A percentile compares a stretch with the other conserved stretches of the same genome.
Evolutionary conservation across 2,329 filamentous ascomycete genomes (phyloP).

Genomic region (Mycosphaerelloides madeirae): DNA sequence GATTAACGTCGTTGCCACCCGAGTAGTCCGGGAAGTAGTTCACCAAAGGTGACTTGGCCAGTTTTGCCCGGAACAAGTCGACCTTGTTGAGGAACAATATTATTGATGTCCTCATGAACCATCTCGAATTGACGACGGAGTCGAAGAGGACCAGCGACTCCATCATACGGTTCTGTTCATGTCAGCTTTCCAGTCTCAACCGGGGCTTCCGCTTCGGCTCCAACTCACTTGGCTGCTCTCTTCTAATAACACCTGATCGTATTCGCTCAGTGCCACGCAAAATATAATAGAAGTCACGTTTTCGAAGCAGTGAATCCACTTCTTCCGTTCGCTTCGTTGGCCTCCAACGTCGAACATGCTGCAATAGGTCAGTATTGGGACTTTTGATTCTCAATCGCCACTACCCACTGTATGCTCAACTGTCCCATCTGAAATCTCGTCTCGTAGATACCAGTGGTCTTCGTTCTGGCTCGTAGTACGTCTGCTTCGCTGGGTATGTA

Average conservation of each 20-base stretch:
- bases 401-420: slow-evolving; percentile 89
- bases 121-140: slow-evolving; percentile 95
- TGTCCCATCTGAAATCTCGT: slow-evolving; percentile 98
- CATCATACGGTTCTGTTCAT: slow-evolving; percentile 91
- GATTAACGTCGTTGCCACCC: slow-evolving; percentile 94
- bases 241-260: slow-evolving; percentile 93
- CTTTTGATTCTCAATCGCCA: background rate
- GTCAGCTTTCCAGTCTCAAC: slow-evolving; percentile 19
- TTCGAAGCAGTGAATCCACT: slow-evolving; percentile 99
- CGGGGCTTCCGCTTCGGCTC: slow-evolving; percentile 11
- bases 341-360: slow-evolving; percentile 99
- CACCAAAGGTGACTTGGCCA: slow-evolving; percentile 78
- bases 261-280: slow-evolving; percentile 95
- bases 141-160: slow-evolving; percentile 94
- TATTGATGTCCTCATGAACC: slow-evolving; percentile 99
- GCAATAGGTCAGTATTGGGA: slow-evolving; percentile 7
- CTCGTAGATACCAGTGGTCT: slow-evolving; percentile 98
- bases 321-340: slow-evolving; percentile 95
- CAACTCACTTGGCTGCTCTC: slow-evolving; percentile 85
- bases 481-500: slow-evolving; percentile 94
- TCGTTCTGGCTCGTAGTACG: slow-evolving; percentile 89
- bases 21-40: slow-evolving; percentile 99
- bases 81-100: slow-evolving; percentile 99
- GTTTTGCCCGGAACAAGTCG: slow-evolving; percentile 94
- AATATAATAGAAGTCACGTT: slow-evolving; percentile 99